Conservation (phyloP, 352 stramenopile species). For the Phytophthora palmivora region DNA sequence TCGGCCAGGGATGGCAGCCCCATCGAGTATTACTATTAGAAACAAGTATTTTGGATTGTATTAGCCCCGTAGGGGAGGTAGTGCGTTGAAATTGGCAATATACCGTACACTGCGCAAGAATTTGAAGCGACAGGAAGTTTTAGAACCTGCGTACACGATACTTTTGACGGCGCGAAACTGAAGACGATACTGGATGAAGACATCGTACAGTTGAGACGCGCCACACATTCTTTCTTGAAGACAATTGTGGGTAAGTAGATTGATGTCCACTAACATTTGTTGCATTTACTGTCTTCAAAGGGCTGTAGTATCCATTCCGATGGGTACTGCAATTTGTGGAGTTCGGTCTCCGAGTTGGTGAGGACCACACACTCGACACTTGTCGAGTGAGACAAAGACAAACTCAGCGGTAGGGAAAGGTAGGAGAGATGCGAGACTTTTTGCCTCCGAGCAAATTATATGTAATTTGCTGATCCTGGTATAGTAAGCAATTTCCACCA, state of each 20-base stretch:
- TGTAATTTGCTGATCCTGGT: too few relatives aligned
- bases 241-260: constrained; percentile 1
- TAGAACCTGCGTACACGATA: background rate
- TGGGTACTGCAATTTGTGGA: background rate
- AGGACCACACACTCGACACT: constrained; percentile 5
- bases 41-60: constrained; percentile 30
- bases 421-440: constrained; percentile 3
- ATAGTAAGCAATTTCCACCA: background rate
- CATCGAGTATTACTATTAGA: constrained; percentile 55
- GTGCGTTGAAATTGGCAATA: constrained; percentile 13
- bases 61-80: constrained; percentile 14
- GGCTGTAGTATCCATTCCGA: constrained; percentile 3
- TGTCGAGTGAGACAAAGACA: constrained; percentile 23
- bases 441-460: background rate
- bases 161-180: constrained; percentile 10
- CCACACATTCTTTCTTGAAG: constrained; percentile 15
- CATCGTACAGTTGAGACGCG: constrained; percentile 18
- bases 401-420: constrained; percentile 9
- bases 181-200: background rate
- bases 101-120: constrained; percentile 1
- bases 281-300: constrained; percentile 22
- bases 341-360: background rate
- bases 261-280: constrained; percentile 9
- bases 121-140: background rate
- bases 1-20: constrained; percentile 55